A percentile compares a stretch with the other conserved stretches of the same genome.
Conservation (phyloP, 192 early-diverging fungal species). For the Geosiphon pyriformis region DNA sequence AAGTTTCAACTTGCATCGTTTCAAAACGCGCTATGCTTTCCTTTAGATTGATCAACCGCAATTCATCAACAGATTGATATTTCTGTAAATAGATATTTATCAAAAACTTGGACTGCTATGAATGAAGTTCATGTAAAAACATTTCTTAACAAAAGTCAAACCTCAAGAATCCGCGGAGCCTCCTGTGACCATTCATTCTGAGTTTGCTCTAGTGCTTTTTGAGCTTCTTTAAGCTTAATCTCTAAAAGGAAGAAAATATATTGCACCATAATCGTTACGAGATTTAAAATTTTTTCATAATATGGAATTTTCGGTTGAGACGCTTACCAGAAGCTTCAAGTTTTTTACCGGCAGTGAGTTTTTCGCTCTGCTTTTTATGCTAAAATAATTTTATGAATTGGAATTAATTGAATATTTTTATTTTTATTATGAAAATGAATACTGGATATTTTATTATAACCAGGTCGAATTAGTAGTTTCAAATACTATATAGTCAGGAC, state of each 20-base stretch:
- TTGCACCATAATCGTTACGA: too few relatives aligned
- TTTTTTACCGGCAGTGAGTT: slow-evolving; percentile 3
- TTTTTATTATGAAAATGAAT: too few relatives aligned
- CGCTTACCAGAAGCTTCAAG: slow-evolving; percentile 5
- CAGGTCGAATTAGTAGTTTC: too few relatives aligned
- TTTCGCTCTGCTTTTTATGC: slow-evolving; percentile 8
- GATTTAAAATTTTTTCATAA: too few relatives aligned
- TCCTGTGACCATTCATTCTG: slow-evolving; percentile 30
- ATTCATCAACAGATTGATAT: slow-evolving; percentile 35
- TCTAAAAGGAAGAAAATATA: slow-evolving; percentile 1
- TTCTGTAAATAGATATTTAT: slow-evolving; percentile 28
- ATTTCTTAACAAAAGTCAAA: background rate
- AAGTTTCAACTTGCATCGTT: slow-evolving; percentile 32
- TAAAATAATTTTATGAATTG: background rate
- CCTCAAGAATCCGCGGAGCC: background rate
- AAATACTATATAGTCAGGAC: too few relatives aligned
- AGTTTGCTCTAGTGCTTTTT: slow-evolving; percentile 26
- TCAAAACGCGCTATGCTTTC: slow-evolving; percentile 31
- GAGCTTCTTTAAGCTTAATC: slow-evolving; percentile 29
- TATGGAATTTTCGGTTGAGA: too few relatives aligned
- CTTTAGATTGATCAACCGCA: slow-evolving; percentile 32
- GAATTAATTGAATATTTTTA: background rate
- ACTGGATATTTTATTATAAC: too few relatives aligned
- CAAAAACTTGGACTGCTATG: background rate
- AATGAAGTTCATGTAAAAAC: background rate